Conservation (phyloP, 2,329 filamentous ascomycete genomes). For the Xylaria sp. region DNA sequence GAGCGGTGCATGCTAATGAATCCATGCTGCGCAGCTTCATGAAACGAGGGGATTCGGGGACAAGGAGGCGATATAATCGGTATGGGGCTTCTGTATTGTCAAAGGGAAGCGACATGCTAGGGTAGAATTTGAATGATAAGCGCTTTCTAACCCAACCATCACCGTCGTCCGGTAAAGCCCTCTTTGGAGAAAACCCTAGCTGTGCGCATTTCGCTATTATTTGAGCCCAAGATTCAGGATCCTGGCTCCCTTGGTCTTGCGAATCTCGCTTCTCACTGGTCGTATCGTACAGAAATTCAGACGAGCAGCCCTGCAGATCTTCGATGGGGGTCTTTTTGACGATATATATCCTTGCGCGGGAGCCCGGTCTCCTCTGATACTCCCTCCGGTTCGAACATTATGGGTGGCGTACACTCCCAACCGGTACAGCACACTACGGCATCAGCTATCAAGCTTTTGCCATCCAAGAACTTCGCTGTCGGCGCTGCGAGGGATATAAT, state of each 20-base stretch:
- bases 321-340: neutral
- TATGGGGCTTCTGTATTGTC: neutral
- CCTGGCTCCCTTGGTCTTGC: neutral
- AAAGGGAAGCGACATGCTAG: neutral
- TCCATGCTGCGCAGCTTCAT: constrained; percentile 36
- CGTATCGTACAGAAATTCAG: neutral
- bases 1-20: constrained; percentile 44
- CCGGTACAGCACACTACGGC: constrained; percentile 21
- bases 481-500: neutral
- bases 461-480: constrained; percentile 9
- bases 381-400: constrained; percentile 14
- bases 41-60: constrained; percentile 32
- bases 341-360: neutral
- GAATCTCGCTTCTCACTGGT: neutral
- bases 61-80: constrained; percentile 40
- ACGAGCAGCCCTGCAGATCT: neutral
- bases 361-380: constrained; percentile 12
- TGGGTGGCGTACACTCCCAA: constrained; percentile 16
- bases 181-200: constrained; percentile 9
- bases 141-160: neutral
- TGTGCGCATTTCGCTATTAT: neutral
- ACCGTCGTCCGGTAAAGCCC: neutral
- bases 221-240: neutral
- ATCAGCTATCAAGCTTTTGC: constrained; percentile 8
- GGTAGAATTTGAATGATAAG: neutral